Percentiles rank a stretch among this genome's conserved stretches.
Conservation (phyloP, 2,329 filamentous ascomycete genomes). For the Parastagonospora avenae region DNA sequence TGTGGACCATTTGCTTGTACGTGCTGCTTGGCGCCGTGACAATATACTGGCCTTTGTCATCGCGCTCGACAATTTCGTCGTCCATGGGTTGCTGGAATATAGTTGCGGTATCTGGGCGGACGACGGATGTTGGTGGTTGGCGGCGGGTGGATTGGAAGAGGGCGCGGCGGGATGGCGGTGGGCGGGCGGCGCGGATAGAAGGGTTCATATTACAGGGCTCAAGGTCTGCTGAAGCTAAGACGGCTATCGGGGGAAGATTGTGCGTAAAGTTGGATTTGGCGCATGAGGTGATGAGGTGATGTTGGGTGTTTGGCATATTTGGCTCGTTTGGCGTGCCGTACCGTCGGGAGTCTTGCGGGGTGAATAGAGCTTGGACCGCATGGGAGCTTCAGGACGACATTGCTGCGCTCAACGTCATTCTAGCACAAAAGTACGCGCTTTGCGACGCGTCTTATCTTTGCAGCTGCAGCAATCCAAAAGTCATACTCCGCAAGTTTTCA, state of each 20-base stretch:
- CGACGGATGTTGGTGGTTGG: constrained; percentile 27
- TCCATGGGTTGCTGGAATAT: constrained; percentile 27
- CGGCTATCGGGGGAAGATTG: background rate
- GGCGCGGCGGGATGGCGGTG: constrained; percentile 36
- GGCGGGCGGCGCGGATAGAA: constrained; percentile 32
- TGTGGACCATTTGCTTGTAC: constrained; percentile 27
- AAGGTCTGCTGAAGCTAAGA: background rate
- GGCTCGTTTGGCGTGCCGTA: constrained; percentile 21
- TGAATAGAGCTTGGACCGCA: constrained; percentile 13
- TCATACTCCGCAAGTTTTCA: too few species aligned
- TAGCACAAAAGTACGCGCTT: too few species aligned
- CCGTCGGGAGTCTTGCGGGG: constrained; percentile 17
- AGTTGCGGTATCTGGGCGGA: constrained; percentile 24
- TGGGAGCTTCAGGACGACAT: constrained; percentile 1
- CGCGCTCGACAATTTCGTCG: constrained; percentile 56
- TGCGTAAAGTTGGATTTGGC: constrained; percentile 1
- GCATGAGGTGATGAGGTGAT: constrained; percentile 8
- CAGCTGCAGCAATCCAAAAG: too few species aligned
- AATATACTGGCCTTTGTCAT: constrained; percentile 55
- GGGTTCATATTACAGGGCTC: constrained; percentile 9
- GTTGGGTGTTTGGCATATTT: constrained; percentile 18
- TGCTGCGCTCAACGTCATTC: background rate
- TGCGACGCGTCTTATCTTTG: too few species aligned
- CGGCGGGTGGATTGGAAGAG: constrained; percentile 34
- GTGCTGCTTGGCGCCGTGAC: constrained; percentile 38